Conservation (phyloP, 768 basidiomycete genomes). For the Hericium coralloides region DNA sequence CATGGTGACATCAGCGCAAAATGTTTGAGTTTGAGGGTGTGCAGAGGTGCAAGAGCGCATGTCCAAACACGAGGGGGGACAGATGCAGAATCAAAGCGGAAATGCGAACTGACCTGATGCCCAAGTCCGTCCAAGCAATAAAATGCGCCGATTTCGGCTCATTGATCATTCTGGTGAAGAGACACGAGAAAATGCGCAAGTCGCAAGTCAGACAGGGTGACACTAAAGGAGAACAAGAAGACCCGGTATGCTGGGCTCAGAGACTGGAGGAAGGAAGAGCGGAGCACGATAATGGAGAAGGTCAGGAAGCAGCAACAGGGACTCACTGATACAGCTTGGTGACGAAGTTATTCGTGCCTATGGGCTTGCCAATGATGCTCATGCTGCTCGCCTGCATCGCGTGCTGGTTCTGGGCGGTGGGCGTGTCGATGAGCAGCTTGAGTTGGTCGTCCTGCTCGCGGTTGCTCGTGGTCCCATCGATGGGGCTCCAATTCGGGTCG, state of each 20-base stretch:
- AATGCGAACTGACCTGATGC: slow-evolving; percentile 40
- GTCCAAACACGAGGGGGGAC: neutral
- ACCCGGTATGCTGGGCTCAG: neutral
- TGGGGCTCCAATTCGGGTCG: slow-evolving; percentile 41
- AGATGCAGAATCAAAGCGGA: neutral
- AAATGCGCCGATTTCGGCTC: slow-evolving; percentile 73
- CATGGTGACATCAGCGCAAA: slow-evolving; percentile 2
- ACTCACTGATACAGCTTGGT: slow-evolving; percentile 81
- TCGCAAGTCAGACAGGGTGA: too few relatives aligned
- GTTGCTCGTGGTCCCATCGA: slow-evolving; percentile 27
- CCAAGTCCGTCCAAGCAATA: slow-evolving; percentile 76
- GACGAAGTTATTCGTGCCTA: slow-evolving; percentile 73
- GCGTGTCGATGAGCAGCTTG: slow-evolving; percentile 21
- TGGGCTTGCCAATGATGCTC: slow-evolving; percentile 56
- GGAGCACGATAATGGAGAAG: slow-evolving; percentile 5
- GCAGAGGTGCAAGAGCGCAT: neutral
- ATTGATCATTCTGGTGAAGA: slow-evolving; percentile 63
- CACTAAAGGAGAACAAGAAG: neutral
- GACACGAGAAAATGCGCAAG: neutral
- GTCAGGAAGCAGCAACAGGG: neutral
- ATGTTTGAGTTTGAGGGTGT: neutral
- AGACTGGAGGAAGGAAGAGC: neutral
- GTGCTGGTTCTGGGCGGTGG: slow-evolving; percentile 9
- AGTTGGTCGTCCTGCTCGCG: slow-evolving; percentile 25
- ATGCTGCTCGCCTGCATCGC: slow-evolving; percentile 26